Base-by-base conservation (phyloP, 2,329 filamentous ascomycete species). In the Lizonia empirigonia region DNA sequence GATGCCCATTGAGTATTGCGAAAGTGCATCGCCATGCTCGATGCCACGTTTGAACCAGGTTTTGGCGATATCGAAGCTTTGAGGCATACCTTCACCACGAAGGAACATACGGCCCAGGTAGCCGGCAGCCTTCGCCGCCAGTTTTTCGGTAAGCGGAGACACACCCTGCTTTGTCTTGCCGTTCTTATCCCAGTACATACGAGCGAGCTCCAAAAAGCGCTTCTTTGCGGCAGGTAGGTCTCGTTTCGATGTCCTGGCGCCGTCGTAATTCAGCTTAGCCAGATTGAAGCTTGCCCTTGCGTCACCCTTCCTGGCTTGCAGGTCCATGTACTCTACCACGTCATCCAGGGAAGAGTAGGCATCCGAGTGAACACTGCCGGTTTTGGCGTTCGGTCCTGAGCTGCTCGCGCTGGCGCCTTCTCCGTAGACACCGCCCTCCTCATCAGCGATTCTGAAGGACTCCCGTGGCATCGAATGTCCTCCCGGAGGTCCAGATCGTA, bases 361-460 rank as follows among this genome's bases (percentile, higher is more conserved):
- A 67, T 94, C 89, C 2, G 90, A 90, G 58, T 88, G 87, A 1
- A 86, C 82, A 48, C 85, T 85, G 16, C 86, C 84, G 56, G 86
- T 86, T 64, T 87, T 83, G 4, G 91, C 91, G 68, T 96, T 92
- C 49, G 84, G 81, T 4, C 94, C 94, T 0, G 94, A 88, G 68
- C 91, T 97, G 19, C 88, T 87, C 30, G 88, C 90, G 69, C 93
- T 97, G 10, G 94, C 94, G 3, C 94, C 95, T 74, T 96, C 91
- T 37, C 94, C 95, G 70, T 97, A 99, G 6, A 96, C 88, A 34
- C 94, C 94, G 7, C 94, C 95, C 23, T 87, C 79, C 39, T 97
- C 91, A 66, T 99, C 95, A 3, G 91, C 90, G 64, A 97, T 89
- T 49, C 90, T 85, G 76, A 90, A 95, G 6, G 88, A 85, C 67